These are phyloP conservation scores for Camelina laxa DNA, from an alignment of 345 rosid species.

Conservation along the genomic window DNA sequence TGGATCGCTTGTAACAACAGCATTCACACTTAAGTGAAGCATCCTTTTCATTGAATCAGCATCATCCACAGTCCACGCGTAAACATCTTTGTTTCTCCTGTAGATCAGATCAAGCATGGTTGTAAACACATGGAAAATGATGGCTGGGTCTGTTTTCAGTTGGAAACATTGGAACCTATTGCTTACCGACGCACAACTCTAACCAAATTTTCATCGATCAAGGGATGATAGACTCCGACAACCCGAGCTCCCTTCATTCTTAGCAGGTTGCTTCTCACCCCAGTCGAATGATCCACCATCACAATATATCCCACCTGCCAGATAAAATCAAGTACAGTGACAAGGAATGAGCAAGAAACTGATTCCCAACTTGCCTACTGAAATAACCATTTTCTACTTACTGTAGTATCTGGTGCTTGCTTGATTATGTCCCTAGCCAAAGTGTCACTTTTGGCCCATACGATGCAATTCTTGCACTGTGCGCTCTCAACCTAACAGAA, in stretches of 20 bases:
- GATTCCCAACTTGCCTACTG: background rate
- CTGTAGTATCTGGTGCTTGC: slow-evolving; percentile 58
- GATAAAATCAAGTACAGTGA: slow-evolving; percentile 1
- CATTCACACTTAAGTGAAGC: slow-evolving; percentile 70
- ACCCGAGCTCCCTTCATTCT: slow-evolving; percentile 83
- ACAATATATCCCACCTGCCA: slow-evolving; percentile 91
- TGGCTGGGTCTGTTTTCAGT: background rate
- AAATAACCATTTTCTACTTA: slow-evolving; percentile 43
- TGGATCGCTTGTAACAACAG: slow-evolving; percentile 81
- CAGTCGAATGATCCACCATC: slow-evolving; percentile 72
- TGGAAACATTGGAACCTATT: slow-evolving; percentile 1
- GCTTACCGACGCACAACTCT: slow-evolving; percentile 67
- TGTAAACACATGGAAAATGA: slow-evolving; percentile 21
- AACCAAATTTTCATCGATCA: slow-evolving; percentile 66
- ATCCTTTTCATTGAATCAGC: slow-evolving; percentile 69
- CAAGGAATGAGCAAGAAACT: slow-evolving; percentile 16
- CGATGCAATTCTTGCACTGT: slow-evolving; percentile 69
- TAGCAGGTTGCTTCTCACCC: slow-evolving; percentile 59
- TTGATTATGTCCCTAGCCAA: slow-evolving; percentile 75
- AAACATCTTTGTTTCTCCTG: slow-evolving; percentile 79
- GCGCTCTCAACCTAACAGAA: slow-evolving; percentile 63
- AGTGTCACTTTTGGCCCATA: slow-evolving; percentile 93
- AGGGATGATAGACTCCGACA: slow-evolving; percentile 79
- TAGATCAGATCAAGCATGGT: slow-evolving; percentile 21
- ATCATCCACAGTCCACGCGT: slow-evolving; percentile 92